These are phyloP conservation scores for Isoetes taiwanensis DNA, from an alignment of 75 land plant genomes.

Conservation along the genomic window DNA sequence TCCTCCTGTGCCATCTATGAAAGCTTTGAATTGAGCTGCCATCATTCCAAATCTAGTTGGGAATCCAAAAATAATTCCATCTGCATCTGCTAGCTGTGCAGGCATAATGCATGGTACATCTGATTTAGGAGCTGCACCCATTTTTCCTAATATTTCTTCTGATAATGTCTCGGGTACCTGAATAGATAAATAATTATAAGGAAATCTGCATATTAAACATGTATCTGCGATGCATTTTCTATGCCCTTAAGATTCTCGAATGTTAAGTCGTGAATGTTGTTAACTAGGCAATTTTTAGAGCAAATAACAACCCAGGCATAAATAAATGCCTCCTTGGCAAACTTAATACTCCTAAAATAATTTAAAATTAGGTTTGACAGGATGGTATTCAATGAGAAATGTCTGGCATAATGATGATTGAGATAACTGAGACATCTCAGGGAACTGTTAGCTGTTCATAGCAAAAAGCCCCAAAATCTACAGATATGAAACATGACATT, in stretches of 20 bases:
- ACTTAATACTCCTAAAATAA: neutral
- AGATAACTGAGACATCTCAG: no score
- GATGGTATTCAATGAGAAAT: no score
- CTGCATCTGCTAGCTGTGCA: slow-evolving; percentile 1
- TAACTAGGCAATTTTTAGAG: no score
- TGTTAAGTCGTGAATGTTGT: no score
- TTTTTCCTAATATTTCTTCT: neutral
- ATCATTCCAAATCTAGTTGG: slow-evolving; percentile 5
- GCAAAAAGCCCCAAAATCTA: neutral
- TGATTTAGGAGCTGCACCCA: slow-evolving; percentile 1
- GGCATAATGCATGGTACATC: neutral
- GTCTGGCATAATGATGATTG: no score
- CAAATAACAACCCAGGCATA: no score
- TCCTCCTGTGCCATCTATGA: neutral
- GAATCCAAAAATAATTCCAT: neutral
- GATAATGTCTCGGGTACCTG: neutral
- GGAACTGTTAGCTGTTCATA: no score
- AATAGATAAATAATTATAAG: neutral
- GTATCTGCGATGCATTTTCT: no score
- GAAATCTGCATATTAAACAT: neutral
- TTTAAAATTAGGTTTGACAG: neutral
- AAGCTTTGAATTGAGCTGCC: slow-evolving; percentile 2
- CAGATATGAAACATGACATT: neutral
- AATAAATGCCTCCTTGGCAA: neutral
- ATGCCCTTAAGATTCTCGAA: no score